Base-by-base conservation (phyloP, 176 grass and related monocot species). In the Pontederia paniculata region DNA sequence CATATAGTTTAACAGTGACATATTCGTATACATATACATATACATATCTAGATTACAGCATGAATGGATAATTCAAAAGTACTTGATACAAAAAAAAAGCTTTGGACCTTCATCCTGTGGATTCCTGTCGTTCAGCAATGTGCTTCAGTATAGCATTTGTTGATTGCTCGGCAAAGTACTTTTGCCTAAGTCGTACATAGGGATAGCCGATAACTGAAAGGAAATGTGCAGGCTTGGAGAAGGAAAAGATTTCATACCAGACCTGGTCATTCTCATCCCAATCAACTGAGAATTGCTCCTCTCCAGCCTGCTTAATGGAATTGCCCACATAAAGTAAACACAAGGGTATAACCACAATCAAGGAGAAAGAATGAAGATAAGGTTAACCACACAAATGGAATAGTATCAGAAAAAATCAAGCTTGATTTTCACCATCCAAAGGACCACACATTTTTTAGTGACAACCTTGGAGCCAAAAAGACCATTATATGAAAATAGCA, bases 181-280 rank as follows among this genome's bases (percentile, higher is more conserved):
- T 76, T 71, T 96, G 91, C 68, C 79, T 67, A 28, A 86, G 58
- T 47, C 63, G 79, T 45, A 96, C 82, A 20, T 86, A 89, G 0
- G 90, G 90, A 57, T 96, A 81, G 18, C 82, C 65, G 0, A 89
- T 48, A 17, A 54, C 21, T 2, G 90, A 75, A 17, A 95, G 50
- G 43, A 71, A 1, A 42, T 95, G 90, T 0, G 90, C 85, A 16
- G 90, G 85, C 65, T 86, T 95, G 1, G 90, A 89, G 58, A 89
- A 86, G 58, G 90, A 89, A 22, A 76, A 9, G 23, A 89, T 84
- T 70, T 96, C 79, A 53, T 89, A 96, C 85, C 85, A 96, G 58
- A 96, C 85, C 9, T 73, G 49, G 12, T 81, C 85, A 12, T 86
- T 80, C 54, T 81, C 67, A 49, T 89, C 90, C 64, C 75, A 54